These are phyloP conservation scores for Madurella mycetomatis DNA, from an alignment of 2,329 filamentous ascomycete species.

Conservation along the genomic window DNA sequence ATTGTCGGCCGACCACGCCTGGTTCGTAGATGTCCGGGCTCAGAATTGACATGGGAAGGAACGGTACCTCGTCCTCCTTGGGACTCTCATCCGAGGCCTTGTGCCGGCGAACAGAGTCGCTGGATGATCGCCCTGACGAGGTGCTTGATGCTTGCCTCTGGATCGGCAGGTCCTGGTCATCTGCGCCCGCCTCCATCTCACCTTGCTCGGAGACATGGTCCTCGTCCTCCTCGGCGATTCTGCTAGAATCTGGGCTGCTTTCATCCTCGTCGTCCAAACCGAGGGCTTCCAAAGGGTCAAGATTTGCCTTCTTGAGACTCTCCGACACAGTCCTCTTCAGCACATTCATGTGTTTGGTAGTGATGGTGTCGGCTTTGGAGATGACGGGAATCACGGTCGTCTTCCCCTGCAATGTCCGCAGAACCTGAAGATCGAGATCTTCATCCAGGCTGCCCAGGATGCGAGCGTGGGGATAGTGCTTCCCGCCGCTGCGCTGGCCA, in stretches of 20 bases:
- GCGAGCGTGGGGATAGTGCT: constrained; percentile 40
- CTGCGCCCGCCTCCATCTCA: constrained; percentile 26
- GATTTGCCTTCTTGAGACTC: constrained; percentile 75
- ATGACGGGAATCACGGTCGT: constrained; percentile 95
- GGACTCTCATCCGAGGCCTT: constrained; percentile 42
- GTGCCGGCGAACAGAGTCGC: constrained; percentile 41
- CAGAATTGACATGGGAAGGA: constrained; percentile 86
- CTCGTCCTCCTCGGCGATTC: constrained; percentile 56
- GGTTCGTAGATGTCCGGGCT: constrained; percentile 90
- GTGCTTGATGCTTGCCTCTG: constrained; percentile 28
- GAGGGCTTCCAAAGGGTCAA: constrained; percentile 84
- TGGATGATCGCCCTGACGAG: constrained; percentile 44
- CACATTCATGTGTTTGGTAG: constrained; percentile 87
- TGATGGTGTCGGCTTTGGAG: constrained; percentile 94
- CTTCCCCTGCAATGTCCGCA: constrained; percentile 84
- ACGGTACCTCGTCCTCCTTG: constrained; percentile 55
- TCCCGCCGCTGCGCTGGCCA: constrained; percentile 46
- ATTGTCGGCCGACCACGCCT: constrained; percentile 73
- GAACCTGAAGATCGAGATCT: constrained; percentile 82
- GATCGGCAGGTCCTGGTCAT: constrained; percentile 36
- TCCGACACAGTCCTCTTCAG: constrained; percentile 89
- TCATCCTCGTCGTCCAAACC: constrained; percentile 73
- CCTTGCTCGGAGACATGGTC: constrained; percentile 26
- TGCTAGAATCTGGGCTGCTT: constrained; percentile 44
- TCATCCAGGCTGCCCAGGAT: constrained; percentile 72